Conservation (phyloP, 352 stramenopile species). For the Halophytophthora batemanensis region DNA sequence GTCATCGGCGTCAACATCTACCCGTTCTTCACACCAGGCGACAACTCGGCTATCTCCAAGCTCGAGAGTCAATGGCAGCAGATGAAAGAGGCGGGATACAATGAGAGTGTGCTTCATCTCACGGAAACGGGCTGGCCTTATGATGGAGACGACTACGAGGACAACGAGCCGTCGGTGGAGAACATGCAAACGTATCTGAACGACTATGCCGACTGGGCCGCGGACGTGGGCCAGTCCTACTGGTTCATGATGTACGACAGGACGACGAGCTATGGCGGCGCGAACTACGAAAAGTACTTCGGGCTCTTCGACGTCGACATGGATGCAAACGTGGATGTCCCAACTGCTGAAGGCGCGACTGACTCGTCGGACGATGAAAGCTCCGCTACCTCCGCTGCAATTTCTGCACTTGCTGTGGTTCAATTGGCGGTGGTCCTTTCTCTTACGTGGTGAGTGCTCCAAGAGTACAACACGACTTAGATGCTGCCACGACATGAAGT, state of each 20-base stretch:
- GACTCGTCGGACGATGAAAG: too few species aligned
- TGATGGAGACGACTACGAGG: conserved; percentile 24
- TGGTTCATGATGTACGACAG: conserved; percentile 68
- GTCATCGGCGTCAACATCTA: conserved; percentile 60
- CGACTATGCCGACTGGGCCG: conserved; percentile 40
- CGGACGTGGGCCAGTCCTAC: conserved; percentile 29
- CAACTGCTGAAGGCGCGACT: conserved; percentile 12
- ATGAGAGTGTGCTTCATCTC: conserved; percentile 34
- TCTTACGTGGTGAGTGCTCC: too few species aligned
- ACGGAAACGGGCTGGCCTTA: conserved; percentile 56
- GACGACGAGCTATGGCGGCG: conserved; percentile 34
- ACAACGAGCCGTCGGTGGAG: conserved; percentile 36
- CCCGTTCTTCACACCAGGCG: conserved; percentile 51
- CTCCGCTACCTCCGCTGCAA: too few species aligned
- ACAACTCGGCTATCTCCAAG: conserved; percentile 39
- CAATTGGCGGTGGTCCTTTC: too few species aligned
- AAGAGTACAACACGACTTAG: too few species aligned
- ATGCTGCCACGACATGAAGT: too few species aligned
- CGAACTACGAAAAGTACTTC: conserved; percentile 53
- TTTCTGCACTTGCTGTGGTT: too few species aligned
- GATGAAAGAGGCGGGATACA: conserved; percentile 35
- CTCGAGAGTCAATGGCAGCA: conserved; percentile 42
- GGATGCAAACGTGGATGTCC: conserved; percentile 38
- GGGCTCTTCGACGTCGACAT: conserved; percentile 41
- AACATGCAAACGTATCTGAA: conserved; percentile 38